These are phyloP conservation scores for Thalia dealbata DNA, from an alignment of 176 grass and related monocot genomes.

Conservation along the genomic window DNA sequence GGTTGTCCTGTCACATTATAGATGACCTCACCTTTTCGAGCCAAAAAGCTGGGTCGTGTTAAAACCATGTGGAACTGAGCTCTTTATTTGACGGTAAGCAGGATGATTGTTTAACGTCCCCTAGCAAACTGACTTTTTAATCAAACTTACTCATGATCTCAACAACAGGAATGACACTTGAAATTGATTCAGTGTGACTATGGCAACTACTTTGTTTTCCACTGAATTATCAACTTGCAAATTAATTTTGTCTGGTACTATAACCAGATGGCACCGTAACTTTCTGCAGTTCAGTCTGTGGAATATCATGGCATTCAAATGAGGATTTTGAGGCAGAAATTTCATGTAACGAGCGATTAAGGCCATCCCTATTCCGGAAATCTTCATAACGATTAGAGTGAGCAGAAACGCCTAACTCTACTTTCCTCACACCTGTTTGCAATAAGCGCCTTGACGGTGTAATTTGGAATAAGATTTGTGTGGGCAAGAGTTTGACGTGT, in stretches of 20 bases:
- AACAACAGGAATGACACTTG: slow-evolving; percentile 37
- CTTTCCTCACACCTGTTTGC: slow-evolving; percentile 33
- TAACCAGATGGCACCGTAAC: slow-evolving; percentile 19
- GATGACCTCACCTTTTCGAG: neutral
- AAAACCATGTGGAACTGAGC: slow-evolving; percentile 4
- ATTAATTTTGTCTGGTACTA: neutral
- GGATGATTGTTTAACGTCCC: slow-evolving; percentile 11
- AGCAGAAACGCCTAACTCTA: slow-evolving; percentile 12
- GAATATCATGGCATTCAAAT: slow-evolving; percentile 13
- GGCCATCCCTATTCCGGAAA: neutral
- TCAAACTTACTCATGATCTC: slow-evolving; percentile 29
- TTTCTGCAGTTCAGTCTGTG: slow-evolving; percentile 11
- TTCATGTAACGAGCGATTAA: slow-evolving; percentile 6
- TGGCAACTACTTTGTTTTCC: slow-evolving; percentile 27
- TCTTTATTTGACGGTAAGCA: slow-evolving; percentile 14
- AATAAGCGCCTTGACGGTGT: slow-evolving; percentile 41
- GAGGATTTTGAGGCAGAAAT: slow-evolving; percentile 16
- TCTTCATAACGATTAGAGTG: slow-evolving; percentile 8
- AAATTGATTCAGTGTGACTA: slow-evolving; percentile 31
- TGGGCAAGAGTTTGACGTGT: slow-evolving; percentile 28
- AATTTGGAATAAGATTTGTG: slow-evolving; percentile 38
- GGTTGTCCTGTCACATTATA: slow-evolving; percentile 3
- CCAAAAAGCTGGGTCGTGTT: slow-evolving; percentile 7
- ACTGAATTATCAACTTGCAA: slow-evolving; percentile 13
- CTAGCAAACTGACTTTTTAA: slow-evolving; percentile 21